These are phyloP conservation scores for Lophiotrema nucula DNA, from an alignment of 495 filamentous ascomycete species.

Conservation along the genomic window DNA sequence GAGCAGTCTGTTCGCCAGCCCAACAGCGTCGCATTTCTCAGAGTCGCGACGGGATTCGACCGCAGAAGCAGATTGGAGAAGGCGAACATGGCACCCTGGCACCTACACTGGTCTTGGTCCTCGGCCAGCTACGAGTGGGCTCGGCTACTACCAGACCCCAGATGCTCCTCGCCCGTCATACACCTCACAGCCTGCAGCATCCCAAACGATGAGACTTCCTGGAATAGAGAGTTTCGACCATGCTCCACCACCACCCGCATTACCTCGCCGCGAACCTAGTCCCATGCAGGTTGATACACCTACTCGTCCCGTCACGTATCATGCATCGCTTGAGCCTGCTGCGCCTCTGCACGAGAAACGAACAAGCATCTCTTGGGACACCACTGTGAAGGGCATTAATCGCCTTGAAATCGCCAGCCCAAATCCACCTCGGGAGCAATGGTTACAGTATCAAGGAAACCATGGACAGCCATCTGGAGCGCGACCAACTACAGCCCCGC, in stretches of 20 bases:
- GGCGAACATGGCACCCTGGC: constrained; percentile 88
- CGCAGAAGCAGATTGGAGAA: constrained; percentile 72
- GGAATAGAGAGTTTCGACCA: constrained; percentile 91
- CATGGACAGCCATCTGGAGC: constrained; percentile 39
- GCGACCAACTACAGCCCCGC: constrained; percentile 32
- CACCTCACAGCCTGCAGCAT: constrained; percentile 51
- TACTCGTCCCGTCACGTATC: constrained; percentile 32
- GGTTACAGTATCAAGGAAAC: constrained; percentile 52
- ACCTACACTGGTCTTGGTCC: constrained; percentile 52
- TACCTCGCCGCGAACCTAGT: constrained; percentile 48
- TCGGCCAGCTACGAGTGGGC: constrained; percentile 60
- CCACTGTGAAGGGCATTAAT: constrained; percentile 67
- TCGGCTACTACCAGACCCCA: constrained; percentile 60
- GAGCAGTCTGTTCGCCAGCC: constrained; percentile 65
- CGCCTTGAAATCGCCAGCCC: constrained; percentile 67
- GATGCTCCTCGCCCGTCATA: constrained; percentile 55
- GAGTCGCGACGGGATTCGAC: constrained; percentile 66
- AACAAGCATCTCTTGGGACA: constrained; percentile 58
- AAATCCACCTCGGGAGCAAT: constrained; percentile 57
- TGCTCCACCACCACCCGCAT: constrained; percentile 61
- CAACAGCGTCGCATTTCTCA: constrained; percentile 65
- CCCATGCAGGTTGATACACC: constrained; percentile 45
- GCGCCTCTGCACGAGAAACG: constrained; percentile 35
- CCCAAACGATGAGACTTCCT: constrained; percentile 64
- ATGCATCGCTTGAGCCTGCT: constrained; percentile 12